A percentile compares a stretch with the other conserved stretches of the same genome.
These are phyloP conservation scores for Xenosphaeropsis pyriputrescens DNA, from an alignment of 2,329 filamentous ascomycete species.

Conservation along the genomic window DNA sequence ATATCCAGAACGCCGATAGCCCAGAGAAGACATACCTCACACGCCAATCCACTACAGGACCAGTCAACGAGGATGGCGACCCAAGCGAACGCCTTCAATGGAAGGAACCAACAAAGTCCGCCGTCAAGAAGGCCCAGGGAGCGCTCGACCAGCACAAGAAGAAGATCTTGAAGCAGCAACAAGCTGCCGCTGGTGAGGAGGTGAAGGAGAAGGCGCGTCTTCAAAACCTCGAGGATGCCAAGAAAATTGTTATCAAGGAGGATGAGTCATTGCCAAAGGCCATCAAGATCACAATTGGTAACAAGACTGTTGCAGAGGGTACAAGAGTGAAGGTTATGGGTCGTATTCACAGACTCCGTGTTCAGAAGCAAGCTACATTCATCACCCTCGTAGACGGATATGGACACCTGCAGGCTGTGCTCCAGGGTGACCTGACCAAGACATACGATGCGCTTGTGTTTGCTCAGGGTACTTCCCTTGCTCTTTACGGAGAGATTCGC, in stretches of 20 bases:
- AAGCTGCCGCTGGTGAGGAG: slow-evolving; percentile 55
- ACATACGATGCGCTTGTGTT: slow-evolving; percentile 59
- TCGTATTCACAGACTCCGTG: slow-evolving; percentile 66
- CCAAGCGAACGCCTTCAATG: slow-evolving; percentile 50
- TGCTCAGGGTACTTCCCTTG: slow-evolving; percentile 55
- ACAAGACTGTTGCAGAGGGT: slow-evolving; percentile 53
- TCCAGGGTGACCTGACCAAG: slow-evolving; percentile 64
- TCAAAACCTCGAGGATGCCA: slow-evolving; percentile 62
- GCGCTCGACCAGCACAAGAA: slow-evolving; percentile 65
- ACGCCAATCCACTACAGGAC: slow-evolving; percentile 50
- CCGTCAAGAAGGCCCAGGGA: slow-evolving; percentile 71
- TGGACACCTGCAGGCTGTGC: slow-evolving; percentile 70
- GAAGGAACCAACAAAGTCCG: slow-evolving; percentile 74
- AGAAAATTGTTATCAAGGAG: slow-evolving; percentile 58
- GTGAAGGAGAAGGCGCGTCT: slow-evolving; percentile 58
- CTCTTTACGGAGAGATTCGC: slow-evolving; percentile 53
- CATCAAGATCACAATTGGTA: slow-evolving; percentile 60
- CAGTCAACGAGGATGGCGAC: slow-evolving; percentile 47
- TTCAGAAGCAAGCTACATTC: slow-evolving; percentile 77
- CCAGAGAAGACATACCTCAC: slow-evolving; percentile 49
- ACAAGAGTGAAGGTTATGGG: slow-evolving; percentile 69
- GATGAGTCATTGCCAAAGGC: slow-evolving; percentile 60
- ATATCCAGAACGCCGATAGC: slow-evolving; percentile 47
- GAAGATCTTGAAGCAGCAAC: slow-evolving; percentile 67
- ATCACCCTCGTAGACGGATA: slow-evolving; percentile 77